Percentiles rank a stretch among this genome's conserved stretches.
Conservation (phyloP, 23 red algal species). For the Gracilariopsis chorda region DNA sequence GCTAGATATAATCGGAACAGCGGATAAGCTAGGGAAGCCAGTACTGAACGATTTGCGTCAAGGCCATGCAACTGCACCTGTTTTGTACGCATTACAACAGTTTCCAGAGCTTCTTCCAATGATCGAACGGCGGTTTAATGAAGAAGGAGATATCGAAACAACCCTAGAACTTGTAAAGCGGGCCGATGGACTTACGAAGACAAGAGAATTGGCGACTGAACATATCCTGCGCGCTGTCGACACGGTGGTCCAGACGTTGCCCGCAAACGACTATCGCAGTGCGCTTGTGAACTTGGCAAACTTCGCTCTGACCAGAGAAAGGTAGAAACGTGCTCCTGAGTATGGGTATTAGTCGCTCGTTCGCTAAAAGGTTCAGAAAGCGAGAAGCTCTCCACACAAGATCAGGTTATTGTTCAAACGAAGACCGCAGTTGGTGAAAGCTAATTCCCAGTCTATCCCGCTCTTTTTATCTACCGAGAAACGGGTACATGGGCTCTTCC, state of each 20-base stretch:
- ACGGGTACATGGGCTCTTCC: too few species aligned
- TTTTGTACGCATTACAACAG: constrained; percentile 73
- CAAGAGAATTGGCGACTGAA: constrained; percentile 74
- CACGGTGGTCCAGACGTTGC: constrained; percentile 28
- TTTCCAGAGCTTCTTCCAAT: constrained; percentile 52
- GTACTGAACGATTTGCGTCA: constrained; percentile 74
- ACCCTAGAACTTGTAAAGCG: constrained; percentile 59
- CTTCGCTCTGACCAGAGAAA: constrained; percentile 42
- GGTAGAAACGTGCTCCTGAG: constrained; percentile 24
- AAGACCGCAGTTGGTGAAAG: too few species aligned
- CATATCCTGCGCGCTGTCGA: constrained; percentile 52
- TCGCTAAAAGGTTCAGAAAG: too few species aligned
- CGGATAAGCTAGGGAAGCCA: constrained; percentile 84
- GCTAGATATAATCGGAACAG: constrained; percentile 72
- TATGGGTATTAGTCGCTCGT: too few species aligned
- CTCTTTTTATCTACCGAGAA: too few species aligned
- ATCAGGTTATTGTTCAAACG: too few species aligned
- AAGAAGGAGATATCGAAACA: constrained; percentile 61
- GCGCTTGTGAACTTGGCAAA: constrained; percentile 64
- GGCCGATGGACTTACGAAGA: constrained; percentile 82
- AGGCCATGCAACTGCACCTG: constrained; percentile 86
- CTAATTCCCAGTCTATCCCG: too few species aligned
- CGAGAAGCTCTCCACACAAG: too few species aligned
- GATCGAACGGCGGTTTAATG: constrained; percentile 48
- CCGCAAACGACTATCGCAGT: constrained; percentile 57